Base-by-base conservation (phyloP, 164 flowering plant species). In the Stephania cephalantha region DNA sequence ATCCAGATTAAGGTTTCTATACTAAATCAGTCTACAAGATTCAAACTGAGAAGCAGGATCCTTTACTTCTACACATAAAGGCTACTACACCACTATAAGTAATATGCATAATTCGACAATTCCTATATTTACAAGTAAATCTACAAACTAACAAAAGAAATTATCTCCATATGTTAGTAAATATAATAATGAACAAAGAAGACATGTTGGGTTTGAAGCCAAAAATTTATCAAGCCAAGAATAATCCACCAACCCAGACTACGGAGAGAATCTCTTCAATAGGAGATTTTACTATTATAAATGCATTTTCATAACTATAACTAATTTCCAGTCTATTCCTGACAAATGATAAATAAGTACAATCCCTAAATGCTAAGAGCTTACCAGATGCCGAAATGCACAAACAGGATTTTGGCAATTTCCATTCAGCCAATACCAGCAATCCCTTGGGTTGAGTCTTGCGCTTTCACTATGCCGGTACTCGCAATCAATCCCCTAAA, bases 351-450 rank as follows among this genome's bases (percentile, higher is more conserved):
- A 76, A 61, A 45, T 30, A 64, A 74, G 17, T 18, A 42, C 0
- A 61, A 61, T 6, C 9, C 42, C 18, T 18, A 9, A n/a, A n/a
- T 18, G 18, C 66, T 61, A 74, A 71, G 35, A 74, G 48, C 95
- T 86, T 83, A 92, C 97, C 48, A 95, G 95, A 83, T 92, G 97
- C 45, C 97, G 82, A 75, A 90, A 92, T 61, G 85, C 85, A 79
- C 97, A 92, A 15, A 83, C 69, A 6, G 87, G 92, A 75, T 92
- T 90, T 29, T 86, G 79, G 76, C 94, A 92, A 77, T 76, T 84
- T 45, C 92, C 91, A 68, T 83, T 68, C 78, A 89, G 78, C 97
- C 97, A 92, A 75, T 86, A 92, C 88, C 89, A 88, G 83, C 97
- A 92, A 79, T 89, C 92, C 81, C 87, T 86, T 1, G 91, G 91